Evolutionary conservation across 139 green algal genomes (phyloP).

Genomic region (Mychonastes homosphaera): DNA sequence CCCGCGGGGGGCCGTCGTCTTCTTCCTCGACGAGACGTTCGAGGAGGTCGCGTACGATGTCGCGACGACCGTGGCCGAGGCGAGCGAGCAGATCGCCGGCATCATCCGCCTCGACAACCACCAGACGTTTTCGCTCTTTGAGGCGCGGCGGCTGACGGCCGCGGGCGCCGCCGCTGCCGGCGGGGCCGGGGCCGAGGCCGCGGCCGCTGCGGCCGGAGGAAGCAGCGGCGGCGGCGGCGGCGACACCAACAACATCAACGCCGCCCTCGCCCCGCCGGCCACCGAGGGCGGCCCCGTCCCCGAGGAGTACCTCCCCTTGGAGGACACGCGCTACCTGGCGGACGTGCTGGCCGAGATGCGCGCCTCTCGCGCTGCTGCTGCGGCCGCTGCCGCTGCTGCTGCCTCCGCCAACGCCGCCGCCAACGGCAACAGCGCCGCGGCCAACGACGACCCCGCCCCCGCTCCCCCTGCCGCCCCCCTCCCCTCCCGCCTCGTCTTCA

Average conservation of each 20-base stretch:
- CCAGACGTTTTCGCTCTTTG: conserved; percentile 91
- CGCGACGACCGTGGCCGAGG: conserved; percentile 77
- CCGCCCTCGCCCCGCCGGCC: background rate
- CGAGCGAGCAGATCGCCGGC: conserved; percentile 69
- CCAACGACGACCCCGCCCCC: too few species aligned
- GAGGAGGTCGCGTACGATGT: conserved; percentile 87
- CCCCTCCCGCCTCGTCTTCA: conserved; percentile 87
- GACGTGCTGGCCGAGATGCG: conserved; percentile 73
- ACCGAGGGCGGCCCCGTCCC: background rate
- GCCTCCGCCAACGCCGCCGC: too few species aligned
- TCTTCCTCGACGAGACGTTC: conserved; percentile 96
- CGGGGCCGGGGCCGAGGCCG: too few species aligned
- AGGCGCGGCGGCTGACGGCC: conserved; percentile 26
- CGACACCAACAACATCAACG: background rate
- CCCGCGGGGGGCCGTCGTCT: conserved; percentile 69
- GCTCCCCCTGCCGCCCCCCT: too few species aligned
- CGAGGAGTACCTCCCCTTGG: too few species aligned
- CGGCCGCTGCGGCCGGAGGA: background rate
- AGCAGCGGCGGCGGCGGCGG: background rate
- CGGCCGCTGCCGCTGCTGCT: too few species aligned
- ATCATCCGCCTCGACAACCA: conserved; percentile 77
- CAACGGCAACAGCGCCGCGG: too few species aligned
- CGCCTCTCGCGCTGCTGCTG: conserved; percentile 33
- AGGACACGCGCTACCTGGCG: conserved; percentile 44
- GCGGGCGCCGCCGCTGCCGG: too few species aligned